Conservation (phyloP, 169 alveolate species). For the Cryptosporidium canis region DNA sequence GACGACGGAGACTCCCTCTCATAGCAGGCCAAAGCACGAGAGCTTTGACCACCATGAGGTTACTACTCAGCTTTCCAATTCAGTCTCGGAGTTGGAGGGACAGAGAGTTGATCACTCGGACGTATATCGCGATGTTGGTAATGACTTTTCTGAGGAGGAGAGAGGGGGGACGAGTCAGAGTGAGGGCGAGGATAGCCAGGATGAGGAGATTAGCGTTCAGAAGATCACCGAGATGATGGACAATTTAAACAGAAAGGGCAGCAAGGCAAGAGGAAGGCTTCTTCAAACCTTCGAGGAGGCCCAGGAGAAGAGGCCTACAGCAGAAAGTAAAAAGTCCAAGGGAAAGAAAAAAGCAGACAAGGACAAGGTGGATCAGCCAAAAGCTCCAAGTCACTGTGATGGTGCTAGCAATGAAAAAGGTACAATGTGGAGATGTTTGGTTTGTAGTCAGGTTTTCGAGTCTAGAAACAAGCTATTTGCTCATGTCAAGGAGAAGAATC, state of each 20-base stretch:
- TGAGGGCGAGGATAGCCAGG: background rate
- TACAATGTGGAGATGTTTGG: constrained; percentile 49
- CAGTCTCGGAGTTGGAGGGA: background rate
- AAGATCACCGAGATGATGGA: constrained; percentile 57
- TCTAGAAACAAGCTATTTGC: constrained; percentile 77
- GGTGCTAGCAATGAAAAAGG: background rate
- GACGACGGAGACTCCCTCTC: background rate
- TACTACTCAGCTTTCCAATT: background rate
- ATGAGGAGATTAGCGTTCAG: constrained; percentile 3
- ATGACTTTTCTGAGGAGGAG: background rate
- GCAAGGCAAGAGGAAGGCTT: background rate
- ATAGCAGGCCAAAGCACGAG: background rate
- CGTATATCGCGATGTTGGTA: background rate
- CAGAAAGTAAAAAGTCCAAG: background rate
- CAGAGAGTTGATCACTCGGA: background rate
- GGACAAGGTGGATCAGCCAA: background rate
- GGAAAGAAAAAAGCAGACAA: constrained; percentile 1
- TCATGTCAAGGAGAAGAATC: constrained; percentile 75
- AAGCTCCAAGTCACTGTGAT: background rate
- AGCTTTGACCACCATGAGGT: background rate
- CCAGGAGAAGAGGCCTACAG: background rate
- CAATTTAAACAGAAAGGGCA: background rate
- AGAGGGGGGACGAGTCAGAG: background rate
- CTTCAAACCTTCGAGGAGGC: background rate
- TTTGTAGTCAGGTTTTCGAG: constrained; percentile 33